A percentile compares a stretch with the other conserved stretches of the same genome.
Evolutionary conservation across 371 early-diverging fungal species (phyloP).

Genomic region (Mucor saturninus): DNA sequence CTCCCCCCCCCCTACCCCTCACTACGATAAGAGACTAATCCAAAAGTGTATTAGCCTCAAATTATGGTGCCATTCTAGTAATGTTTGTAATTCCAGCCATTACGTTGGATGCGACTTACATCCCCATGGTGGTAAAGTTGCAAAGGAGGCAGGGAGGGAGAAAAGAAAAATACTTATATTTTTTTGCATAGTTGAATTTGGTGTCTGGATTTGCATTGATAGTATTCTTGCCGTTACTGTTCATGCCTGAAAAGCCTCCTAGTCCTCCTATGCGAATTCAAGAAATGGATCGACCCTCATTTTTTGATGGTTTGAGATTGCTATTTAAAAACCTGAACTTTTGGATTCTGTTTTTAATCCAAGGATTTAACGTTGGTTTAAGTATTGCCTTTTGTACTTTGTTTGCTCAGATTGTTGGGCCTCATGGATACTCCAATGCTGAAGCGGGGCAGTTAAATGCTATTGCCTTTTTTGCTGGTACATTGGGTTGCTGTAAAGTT

Average conservation of each 20-base stretch:
- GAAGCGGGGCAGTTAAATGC: conserved; percentile 49
- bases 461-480: conserved; percentile 41
- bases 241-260: conserved; percentile 50
- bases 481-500: conserved; percentile 40
- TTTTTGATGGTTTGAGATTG: conserved; percentile 41
- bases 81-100: conserved; percentile 60
- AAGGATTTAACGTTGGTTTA: conserved; percentile 50
- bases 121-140: conserved; percentile 34
- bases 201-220: conserved; percentile 40
- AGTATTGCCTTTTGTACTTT: conserved; percentile 55
- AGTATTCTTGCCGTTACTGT: conserved; percentile 37
- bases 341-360: conserved; percentile 47
- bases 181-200: conserved; percentile 33
- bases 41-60: conserved; percentile 28
- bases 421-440: conserved; percentile 58
- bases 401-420: conserved; percentile 50
- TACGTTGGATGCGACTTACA: conserved; percentile 37
- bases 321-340: conserved; percentile 42
- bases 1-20: no score
- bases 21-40: no score
- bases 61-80: conserved; percentile 60
- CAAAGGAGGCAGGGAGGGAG: no score
- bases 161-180: conserved; percentile 8
- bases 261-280: conserved; percentile 46
- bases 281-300: conserved; percentile 28